A percentile compares a stretch with the other conserved stretches of the same genome.
Conservation (phyloP, 768 basidiomycete species). For the Collybiopsis luxurians region DNA sequence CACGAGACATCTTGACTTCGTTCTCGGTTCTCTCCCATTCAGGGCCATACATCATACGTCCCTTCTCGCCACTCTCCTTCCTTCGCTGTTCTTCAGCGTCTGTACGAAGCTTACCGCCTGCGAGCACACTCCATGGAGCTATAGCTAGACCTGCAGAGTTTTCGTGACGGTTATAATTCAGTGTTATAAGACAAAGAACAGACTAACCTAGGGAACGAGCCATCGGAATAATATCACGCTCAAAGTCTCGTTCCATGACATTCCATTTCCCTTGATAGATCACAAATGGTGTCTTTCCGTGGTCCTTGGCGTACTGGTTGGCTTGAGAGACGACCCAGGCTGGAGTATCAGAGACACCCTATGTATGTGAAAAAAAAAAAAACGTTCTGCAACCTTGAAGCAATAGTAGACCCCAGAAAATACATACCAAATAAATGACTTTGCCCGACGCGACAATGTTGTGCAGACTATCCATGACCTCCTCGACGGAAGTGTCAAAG, state of each 20-base stretch:
- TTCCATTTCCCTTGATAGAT: slow-evolving; percentile 25
- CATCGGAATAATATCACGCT: slow-evolving; percentile 41
- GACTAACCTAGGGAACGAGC: slow-evolving; percentile 9
- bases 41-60: slow-evolving; percentile 24
- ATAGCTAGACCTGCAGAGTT: slow-evolving; percentile 17
- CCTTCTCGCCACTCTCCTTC: slow-evolving; percentile 29
- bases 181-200: neutral
- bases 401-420: too few relatives aligned
- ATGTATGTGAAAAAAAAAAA: neutral
- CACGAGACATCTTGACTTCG: slow-evolving; percentile 29
- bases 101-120: slow-evolving; percentile 46
- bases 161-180: slow-evolving; percentile 36
- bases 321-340: slow-evolving; percentile 7
- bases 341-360: slow-evolving; percentile 21
- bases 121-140: slow-evolving; percentile 33
- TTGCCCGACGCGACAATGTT: slow-evolving; percentile 38
- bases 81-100: slow-evolving; percentile 28
- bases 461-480: slow-evolving; percentile 27
- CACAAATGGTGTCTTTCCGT: slow-evolving; percentile 31
- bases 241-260: slow-evolving; percentile 33
- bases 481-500: slow-evolving; percentile 7
- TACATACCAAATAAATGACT: slow-evolving; percentile 34
- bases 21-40: slow-evolving; percentile 33
- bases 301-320: slow-evolving; percentile 14
- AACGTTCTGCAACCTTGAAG: too few relatives aligned